Base-by-base conservation (phyloP, 23 red algal genomes). In the Gracilaria domingensis region DNA sequence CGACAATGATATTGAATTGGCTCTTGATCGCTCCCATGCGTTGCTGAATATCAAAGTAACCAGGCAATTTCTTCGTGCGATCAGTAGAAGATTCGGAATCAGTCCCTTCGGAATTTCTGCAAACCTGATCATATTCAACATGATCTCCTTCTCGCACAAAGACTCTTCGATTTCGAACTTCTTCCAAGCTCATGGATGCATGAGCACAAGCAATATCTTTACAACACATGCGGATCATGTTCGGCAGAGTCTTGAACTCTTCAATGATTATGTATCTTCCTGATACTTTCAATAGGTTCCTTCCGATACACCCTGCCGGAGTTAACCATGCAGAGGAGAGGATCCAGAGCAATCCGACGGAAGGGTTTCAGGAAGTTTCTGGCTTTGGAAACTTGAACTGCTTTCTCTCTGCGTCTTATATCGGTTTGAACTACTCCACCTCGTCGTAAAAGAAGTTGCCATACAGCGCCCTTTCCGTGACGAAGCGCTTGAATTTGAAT, bases 141-240 rank as follows among this genome's bases (percentile, higher is more conserved):
- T 77, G 25, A 25, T 77, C 72, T 30, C 45, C 72, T 23, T 77
- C 6, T 50, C 39, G 3, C n/a, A 77, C 45, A 12, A n/a, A 0
- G 0, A 26, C 72, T 28, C 72, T 77, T 51, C 72, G 40, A 77
- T 77, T 49, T 50, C 72, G 72, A 45, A 77, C 25, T 30, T 77
- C 72, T 25, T 77, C 40, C 23, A 77, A 20, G 26, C 72, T 45
- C 4, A 77, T 21, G 28, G 30, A 51, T 0, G 72, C 72, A 77
- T 77, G 72, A 0, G 42, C 45, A 11, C 72, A 30, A 28, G 30
- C 8, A 45, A 77, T 49, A 50, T 77, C 72, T 77, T 77, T 42
- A 8, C 42, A 23, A 12, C 4, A 32, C 8, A 8, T 69, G 32
- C 64, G 38, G 8, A 2, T 37, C 64, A 69, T 69, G 64, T 38